phyloP scores from a whole-genome alignment of 176 grass and related monocot species.

The Dactylis glomerata region DNA sequence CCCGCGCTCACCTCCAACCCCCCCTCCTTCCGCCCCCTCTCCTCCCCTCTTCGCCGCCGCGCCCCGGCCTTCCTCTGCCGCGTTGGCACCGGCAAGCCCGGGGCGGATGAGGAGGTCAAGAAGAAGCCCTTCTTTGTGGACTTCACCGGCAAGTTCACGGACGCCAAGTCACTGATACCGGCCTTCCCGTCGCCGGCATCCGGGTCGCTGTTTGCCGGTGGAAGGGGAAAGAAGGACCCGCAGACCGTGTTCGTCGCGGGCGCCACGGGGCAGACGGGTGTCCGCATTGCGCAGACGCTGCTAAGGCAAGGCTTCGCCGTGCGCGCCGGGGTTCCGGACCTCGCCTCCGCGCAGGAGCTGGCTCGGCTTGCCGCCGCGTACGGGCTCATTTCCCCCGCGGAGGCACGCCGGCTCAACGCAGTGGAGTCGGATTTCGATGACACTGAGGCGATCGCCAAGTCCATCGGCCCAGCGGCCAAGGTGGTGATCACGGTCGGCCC shows the following conservation, averaged over 20 bases:
- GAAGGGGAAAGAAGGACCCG: conserved; percentile 60
- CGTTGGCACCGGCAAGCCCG: conserved; percentile 34
- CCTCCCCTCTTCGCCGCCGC: conserved; percentile 33
- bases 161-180: conserved; percentile 59
- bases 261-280: conserved; percentile 74
- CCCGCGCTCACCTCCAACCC: conserved; percentile 81
- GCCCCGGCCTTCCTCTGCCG: conserved; percentile 37
- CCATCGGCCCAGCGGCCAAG: conserved; percentile 83
- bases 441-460: conserved; percentile 78
- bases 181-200: conserved; percentile 40
- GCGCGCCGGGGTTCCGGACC: conserved; percentile 75
- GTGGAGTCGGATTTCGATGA: conserved; percentile 62
- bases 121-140: conserved; percentile 56
- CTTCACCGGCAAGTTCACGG: conserved; percentile 50
- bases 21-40: conserved; percentile 59
- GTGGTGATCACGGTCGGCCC: conserved; percentile 79
- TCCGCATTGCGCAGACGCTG: conserved; percentile 69
- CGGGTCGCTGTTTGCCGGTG: conserved; percentile 37
- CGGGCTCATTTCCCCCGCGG: conserved; percentile 69
- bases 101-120: conserved; percentile 44
- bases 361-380: conserved; percentile 63
- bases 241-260: conserved; percentile 82
- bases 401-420: conserved; percentile 69
- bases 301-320: conserved; percentile 74
- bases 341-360: conserved; percentile 68